Base-by-base conservation (phyloP, 1,284 basidiomycete genomes). In the Ceratobasidium sp. region DNA sequence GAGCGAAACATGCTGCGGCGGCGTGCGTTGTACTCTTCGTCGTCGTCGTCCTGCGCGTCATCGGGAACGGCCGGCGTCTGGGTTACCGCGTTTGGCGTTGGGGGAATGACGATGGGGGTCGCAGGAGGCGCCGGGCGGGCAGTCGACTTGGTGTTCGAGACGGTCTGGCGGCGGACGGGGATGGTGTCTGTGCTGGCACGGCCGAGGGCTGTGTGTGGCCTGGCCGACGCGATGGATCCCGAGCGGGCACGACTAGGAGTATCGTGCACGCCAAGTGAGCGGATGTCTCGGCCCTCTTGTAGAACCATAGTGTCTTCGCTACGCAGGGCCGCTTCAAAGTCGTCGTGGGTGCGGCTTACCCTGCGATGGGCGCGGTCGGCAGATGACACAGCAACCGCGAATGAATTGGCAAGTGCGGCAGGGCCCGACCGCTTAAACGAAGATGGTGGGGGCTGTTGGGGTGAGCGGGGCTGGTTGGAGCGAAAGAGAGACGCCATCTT, bases 1-100 rank as follows among this genome's bases (percentile, higher is more conserved):
- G 93, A 92, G 78, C 95, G 89, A 84, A 95, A 96, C 86, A 96
- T 90, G 80, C 93, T 94, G 71, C 94, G 89, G 57, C 94, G 90
- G 84, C 94, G 93, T 81, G 91, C 89, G 81, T 89, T 87, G 59
- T 62, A 62, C 35, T 62, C 59, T 81, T 92, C 91, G 4, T 85
- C 82, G 79, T 92, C 91, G 79, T 92, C 91, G 48, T 88, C 41
- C 41, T 44, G 41, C 86, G 78, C 52, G 48, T 54, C 65, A 3
- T 59, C 52, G 12, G 81, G 30, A 78, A 77, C 81, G 8, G 84
- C 83, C 7, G 86, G 84, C 41, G 59, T 35, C 30, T 30, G 30
- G 33, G 59, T n/a, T 6, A 44, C 41, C 12, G 41, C 1, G 59
- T 5, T 16, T 1, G 90, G 90, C 0, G 91, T 90, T 0, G 92